phyloP scores from a whole-genome alignment of 371 early-diverging fungal species.

The Sporodiniella umbellata region DNA sequence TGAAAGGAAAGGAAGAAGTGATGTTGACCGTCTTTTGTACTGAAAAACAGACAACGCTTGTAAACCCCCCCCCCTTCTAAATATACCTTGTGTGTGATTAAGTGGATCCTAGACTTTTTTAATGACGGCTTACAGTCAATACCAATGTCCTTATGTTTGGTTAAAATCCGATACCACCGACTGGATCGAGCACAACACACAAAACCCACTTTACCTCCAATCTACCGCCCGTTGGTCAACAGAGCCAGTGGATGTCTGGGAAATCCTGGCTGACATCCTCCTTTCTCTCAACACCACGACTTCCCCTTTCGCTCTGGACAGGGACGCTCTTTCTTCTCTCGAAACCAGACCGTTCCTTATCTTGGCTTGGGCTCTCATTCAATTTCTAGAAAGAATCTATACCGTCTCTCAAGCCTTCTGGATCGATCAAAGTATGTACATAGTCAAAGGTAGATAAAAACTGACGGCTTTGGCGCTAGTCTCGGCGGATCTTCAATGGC shows the following conservation, averaged over 20 bases:
- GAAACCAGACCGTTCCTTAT: no score
- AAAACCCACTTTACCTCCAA: conserved; percentile 59
- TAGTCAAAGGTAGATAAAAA: no score
- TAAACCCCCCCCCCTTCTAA: conserved; percentile 7
- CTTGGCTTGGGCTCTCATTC: conserved; percentile 67
- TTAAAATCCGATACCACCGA: conserved; percentile 54
- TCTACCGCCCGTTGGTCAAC: conserved; percentile 59
- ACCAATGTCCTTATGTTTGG: conserved; percentile 83
- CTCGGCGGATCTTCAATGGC: background rate
- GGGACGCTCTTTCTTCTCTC: no score
- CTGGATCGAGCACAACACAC: conserved; percentile 42
- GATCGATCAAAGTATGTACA: no score
- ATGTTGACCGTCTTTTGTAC: conserved; percentile 53
- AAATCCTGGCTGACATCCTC: conserved; percentile 74
- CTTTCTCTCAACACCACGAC: conserved; percentile 59
- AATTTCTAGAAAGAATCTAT: conserved; percentile 66
- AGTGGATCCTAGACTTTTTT: conserved; percentile 44
- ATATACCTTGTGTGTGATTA: no score
- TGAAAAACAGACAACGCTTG: conserved; percentile 17
- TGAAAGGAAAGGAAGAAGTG: conserved; percentile 75
- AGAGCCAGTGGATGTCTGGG: conserved; percentile 62
- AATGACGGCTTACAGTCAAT: conserved; percentile 74
- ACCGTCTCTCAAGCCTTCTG: no score
- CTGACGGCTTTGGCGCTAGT: no score
- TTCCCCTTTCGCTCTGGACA: conserved; percentile 57